These are phyloP conservation scores for Deinandra increscens DNA, from an alignment of 129 eudicot genomes.

Conservation along the genomic window DNA sequence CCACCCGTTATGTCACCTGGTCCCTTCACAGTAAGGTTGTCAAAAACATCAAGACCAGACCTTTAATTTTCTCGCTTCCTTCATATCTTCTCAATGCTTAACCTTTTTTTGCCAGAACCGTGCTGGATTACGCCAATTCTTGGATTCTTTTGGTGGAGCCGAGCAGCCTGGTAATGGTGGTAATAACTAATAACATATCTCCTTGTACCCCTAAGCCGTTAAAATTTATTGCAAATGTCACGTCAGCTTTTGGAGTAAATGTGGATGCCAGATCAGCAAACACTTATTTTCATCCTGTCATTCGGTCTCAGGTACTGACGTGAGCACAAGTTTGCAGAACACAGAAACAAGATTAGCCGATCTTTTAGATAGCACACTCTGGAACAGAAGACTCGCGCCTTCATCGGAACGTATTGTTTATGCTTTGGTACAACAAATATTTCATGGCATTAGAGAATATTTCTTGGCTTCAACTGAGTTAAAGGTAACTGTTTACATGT, in stretches of 20 bases:
- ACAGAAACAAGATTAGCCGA: conserved; percentile 93
- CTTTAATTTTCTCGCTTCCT: conserved; percentile 6
- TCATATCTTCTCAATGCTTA: conserved; percentile 10
- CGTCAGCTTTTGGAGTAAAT: conserved; percentile 3
- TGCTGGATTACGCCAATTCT: conserved; percentile 93
- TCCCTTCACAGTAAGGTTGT: conserved; percentile 97
- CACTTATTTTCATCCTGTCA: conserved; percentile 28
- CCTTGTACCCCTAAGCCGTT: conserved; percentile 1
- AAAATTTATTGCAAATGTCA: background rate
- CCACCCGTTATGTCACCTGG: conserved; percentile 97
- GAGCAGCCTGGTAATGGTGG: conserved; percentile 58
- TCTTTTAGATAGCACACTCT: conserved; percentile 90
- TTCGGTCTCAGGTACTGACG: conserved; percentile 64
- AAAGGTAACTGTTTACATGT: conserved; percentile 46
- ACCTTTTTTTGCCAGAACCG: conserved; percentile 57
- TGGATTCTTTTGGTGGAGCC: conserved; percentile 94
- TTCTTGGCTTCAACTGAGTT: conserved; percentile 90
- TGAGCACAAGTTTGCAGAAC: conserved; percentile 56
- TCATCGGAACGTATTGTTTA: conserved; percentile 97
- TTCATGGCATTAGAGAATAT: conserved; percentile 94
- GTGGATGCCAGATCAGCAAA: conserved; percentile 9
- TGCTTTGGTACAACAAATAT: conserved; percentile 97
- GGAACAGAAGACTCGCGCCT: conserved; percentile 96
- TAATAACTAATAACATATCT: conserved; percentile 20
- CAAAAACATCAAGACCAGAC: background rate